Base-by-base conservation (phyloP, 495 filamentous ascomycete genomes). In the Trichoderma asperelloides region DNA sequence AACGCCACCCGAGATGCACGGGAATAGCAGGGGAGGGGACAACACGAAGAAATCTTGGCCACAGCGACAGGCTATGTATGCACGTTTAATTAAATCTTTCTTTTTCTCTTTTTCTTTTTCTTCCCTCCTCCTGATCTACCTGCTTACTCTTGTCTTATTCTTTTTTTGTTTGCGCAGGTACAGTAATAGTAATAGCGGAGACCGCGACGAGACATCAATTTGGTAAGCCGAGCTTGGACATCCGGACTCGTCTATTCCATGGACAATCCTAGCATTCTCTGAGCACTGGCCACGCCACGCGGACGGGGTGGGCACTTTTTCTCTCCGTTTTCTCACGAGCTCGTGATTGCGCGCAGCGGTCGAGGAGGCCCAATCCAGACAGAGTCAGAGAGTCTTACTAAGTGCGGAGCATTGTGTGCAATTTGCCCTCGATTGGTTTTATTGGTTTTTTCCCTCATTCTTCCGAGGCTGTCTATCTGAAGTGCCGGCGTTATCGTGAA, bases 301-400 rank as follows among this genome's bases (percentile, higher is more conserved):
- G 55, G 55, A 60, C 25, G 27, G 16, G 9, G 49, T 47, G 49
- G 49, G 27, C 49, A 57, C 25, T 60, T 18, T 60, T 5, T 60
- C 55, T 60, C 25, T 60, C 55, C 25, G 25, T 12, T 28, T 60
- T 60, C 55, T 60, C 27, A 60, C 55, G 55, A 60, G 55, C 55
- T 60, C 27, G 55, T 60, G 55, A 60, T 30, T 60, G 41, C 18
- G 18, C 41, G 12, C 41, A 18, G 41, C 41, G 41, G 41, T 5
- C 41, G 41, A 18, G 16, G 33, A 37, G 9, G 33, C 33, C 33
- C 33, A 37, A 37, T 37, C 33, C 2, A 37, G 18, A 18, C 41
- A 45, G 41, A 45, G 13, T 12, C 41, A 45, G 41, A 45, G 13
- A 15, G 41, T 45, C 41, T 45, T 45, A 37, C 33, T 37, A 37